These are phyloP conservation scores for Arthrobotrys iridis DNA, from an alignment of 2,329 filamentous ascomycete genomes.

Conservation along the genomic window DNA sequence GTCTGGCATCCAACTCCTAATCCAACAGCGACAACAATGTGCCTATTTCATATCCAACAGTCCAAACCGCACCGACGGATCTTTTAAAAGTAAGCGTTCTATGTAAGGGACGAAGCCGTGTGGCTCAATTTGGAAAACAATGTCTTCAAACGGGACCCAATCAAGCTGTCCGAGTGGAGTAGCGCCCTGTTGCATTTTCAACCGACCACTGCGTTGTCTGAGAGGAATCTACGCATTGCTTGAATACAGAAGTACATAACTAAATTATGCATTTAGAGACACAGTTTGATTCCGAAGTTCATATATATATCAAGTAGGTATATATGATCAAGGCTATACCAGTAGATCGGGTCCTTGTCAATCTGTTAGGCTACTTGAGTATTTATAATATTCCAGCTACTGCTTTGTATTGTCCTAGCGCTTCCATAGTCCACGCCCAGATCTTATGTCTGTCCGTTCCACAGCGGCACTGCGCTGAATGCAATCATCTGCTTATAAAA, in stretches of 20 bases:
- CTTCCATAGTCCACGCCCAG: no score
- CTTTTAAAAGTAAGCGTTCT: neutral
- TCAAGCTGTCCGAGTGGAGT: neutral
- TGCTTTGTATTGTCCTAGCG: no score
- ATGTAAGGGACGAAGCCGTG: neutral
- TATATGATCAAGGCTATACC: no score
- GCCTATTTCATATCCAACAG: constrained; percentile 2
- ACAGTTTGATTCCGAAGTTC: no score
- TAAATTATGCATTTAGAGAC: no score
- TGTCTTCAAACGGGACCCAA: neutral
- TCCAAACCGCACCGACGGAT: neutral
- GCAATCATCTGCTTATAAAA: constrained; percentile 38
- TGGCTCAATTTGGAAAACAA: constrained; percentile 8
- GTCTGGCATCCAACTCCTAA: constrained; percentile 12
- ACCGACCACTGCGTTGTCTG: neutral
- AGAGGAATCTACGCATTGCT: no score
- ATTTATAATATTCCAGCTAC: no score
- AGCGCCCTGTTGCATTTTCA: constrained; percentile 1
- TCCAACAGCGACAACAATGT: neutral
- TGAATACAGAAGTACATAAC: no score
- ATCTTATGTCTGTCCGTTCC: constrained; percentile 41
- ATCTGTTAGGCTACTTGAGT: no score
- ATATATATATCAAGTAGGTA: no score
- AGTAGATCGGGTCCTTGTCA: no score
- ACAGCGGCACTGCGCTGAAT: constrained; percentile 37